phyloP scores from a whole-genome alignment of 2,329 filamentous ascomycete species.

The Hypoxylon sp. region DNA sequence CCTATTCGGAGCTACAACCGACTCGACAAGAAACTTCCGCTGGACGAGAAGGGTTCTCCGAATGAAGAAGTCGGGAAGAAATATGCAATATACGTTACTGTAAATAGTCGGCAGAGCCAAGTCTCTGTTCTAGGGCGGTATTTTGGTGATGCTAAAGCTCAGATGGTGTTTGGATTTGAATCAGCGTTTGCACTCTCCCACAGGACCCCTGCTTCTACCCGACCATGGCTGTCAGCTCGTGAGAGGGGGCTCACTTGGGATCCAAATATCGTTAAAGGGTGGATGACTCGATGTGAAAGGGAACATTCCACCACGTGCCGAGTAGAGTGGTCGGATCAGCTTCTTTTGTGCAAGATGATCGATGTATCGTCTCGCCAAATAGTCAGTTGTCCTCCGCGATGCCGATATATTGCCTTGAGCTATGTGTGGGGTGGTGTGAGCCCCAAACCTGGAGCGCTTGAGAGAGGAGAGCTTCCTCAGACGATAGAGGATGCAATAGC shows the following conservation, averaged over 20 bases:
- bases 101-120: conserved; percentile 1
- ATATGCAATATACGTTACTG: neutral
- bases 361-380: conserved; percentile 19
- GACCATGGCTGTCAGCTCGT: conserved; percentile 1
- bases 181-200: conserved; percentile 7
- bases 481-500: conserved; percentile 17
- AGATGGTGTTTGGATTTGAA: conserved; percentile 10
- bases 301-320: conserved; percentile 11
- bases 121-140: conserved; percentile 2
- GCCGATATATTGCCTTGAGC: conserved; percentile 20
- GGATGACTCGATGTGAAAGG: conserved; percentile 12
- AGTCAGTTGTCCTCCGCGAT: conserved; percentile 13
- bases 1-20: conserved; percentile 17
- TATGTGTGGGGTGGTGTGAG: conserved; percentile 54
- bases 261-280: conserved; percentile 2
- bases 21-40: conserved; percentile 4
- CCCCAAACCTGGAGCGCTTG: conserved; percentile 5
- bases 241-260: neutral
- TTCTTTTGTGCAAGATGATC: conserved; percentile 17
- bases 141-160: conserved; percentile 9
- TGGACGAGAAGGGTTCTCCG: neutral
- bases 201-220: neutral
- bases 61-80: conserved; percentile 4
- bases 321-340: conserved; percentile 11
- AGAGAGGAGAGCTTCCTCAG: conserved; percentile 10